Base-by-base conservation (phyloP, 2,329 filamentous ascomycete genomes). In the Cryoendolithus antarcticus region DNA sequence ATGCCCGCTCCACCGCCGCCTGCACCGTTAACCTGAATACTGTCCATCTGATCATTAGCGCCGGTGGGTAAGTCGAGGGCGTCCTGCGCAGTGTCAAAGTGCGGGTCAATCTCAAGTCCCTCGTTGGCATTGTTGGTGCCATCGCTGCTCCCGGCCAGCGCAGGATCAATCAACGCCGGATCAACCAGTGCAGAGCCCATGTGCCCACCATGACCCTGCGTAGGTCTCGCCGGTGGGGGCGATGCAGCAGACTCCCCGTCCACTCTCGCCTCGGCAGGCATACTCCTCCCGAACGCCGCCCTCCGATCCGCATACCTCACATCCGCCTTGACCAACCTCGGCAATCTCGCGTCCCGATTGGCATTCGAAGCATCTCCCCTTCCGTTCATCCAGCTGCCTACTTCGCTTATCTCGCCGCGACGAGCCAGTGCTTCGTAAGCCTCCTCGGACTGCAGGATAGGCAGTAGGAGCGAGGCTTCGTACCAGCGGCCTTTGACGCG, bases 401-500 rank as follows among this genome's bases (percentile, higher is more conserved):
- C 56, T 41, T 62, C 59, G 19, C 45, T 44, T 2, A 59, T 48
- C 9, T 59, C 55, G 13, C 59, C 59, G 27, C 49, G 49, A 2
- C 48, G 41, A 15, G 44, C 39, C 32, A 38, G 34, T 10, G 12
- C n/a, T 3, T 42, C 32, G 32, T 34, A 42, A 11, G 47, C 44
- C 15, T 51, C 45, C 9, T 51, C 48, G n/a, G 41, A 42, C 30
- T 59, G 51, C 2, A 65, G 51, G 28, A 64, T 56, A 4, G 62
- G 62, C 15, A 74, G 63, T 3, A 76, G 57, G 1, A 69, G 53
- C 32, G 61, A 65, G 2, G 69, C 68, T 53, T 77, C 74, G 52
- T 77, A 77, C 74, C 74, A 77, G 7, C 74, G 65, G 6, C 74
- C 74, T 50, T 74, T 74, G 48, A 76, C 56, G 31, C 74, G 67